Conservation (phyloP, 2,329 filamentous ascomycete species). For the Botrytis elliptica region DNA sequence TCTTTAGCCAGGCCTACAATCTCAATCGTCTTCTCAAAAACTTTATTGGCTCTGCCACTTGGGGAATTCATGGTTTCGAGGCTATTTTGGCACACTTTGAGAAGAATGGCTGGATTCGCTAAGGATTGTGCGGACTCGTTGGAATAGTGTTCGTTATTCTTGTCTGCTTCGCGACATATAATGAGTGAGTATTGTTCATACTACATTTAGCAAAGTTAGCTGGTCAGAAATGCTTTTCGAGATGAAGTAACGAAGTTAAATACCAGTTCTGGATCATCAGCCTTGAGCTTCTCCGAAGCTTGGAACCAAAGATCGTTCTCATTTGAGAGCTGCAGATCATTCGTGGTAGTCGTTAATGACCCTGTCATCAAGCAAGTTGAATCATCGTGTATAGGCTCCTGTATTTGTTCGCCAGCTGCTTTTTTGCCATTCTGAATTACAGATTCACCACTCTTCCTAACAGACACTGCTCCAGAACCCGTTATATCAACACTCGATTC, state of each 20-base stretch:
- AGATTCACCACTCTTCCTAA: not conserved
- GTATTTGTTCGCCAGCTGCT: not conserved
- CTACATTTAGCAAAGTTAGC: not conserved
- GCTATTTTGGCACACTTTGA: not conserved
- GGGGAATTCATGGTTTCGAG: not conserved
- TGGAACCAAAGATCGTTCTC: not conserved
- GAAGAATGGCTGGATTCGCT: not conserved
- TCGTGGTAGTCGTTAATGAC: not conserved
- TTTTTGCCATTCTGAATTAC: not conserved
- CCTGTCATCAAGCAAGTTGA: not conserved
- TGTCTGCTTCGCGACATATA: not conserved
- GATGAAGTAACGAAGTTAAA: not conserved
- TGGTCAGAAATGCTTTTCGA: not conserved
- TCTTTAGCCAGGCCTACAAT: not conserved
- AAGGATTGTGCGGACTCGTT: not conserved
- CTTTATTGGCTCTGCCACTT: not conserved
- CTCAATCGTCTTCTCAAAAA: not conserved
- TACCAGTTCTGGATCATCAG: not conserved
- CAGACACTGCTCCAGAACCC: not conserved
- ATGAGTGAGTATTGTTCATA: not conserved
- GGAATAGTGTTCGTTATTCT: not conserved
- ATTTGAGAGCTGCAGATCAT: not conserved
- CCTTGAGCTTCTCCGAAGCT: not conserved
- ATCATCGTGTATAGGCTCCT: not conserved
- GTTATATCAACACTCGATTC: not conserved